phyloP scores from a whole-genome alignment of 208 protist species.

The Acanthamoeba castellanii region DNA sequence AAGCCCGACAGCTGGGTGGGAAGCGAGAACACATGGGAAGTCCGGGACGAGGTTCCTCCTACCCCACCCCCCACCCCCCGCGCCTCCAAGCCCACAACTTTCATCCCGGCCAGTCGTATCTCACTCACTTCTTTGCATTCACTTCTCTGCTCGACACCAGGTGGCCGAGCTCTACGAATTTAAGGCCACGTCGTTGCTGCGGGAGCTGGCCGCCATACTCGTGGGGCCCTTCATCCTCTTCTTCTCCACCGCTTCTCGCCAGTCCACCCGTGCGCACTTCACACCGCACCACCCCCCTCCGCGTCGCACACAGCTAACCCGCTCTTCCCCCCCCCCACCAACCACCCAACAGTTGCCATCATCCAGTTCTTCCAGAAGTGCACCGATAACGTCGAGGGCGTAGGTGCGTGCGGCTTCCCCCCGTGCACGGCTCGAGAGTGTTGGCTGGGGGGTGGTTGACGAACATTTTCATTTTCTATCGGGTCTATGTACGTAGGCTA shows the following conservation, averaged over 20 bases:
- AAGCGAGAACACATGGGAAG: constrained; percentile 39
- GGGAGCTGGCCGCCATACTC: constrained; percentile 9
- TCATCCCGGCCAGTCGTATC: background rate
- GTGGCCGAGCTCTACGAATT: constrained; percentile 37
- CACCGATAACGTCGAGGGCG: constrained; percentile 51
- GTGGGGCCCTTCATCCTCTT: constrained; percentile 46
- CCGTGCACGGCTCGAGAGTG: too few species aligned
- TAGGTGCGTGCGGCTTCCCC: background rate
- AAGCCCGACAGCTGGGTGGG: constrained; percentile 52
- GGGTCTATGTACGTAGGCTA: too few species aligned
- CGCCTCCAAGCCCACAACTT: background rate
- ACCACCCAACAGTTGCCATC: background rate
- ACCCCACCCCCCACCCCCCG: background rate
- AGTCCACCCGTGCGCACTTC: background rate
- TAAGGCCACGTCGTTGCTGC: background rate
- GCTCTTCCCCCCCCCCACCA: background rate
- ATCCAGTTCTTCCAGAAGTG: constrained; percentile 38
- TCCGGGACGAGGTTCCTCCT: background rate
- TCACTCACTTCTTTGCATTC: background rate
- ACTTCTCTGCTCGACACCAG: background rate
- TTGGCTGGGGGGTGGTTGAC: too few species aligned
- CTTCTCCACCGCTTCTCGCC: constrained; percentile 14
- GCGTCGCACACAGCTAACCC: background rate
- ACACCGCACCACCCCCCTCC: background rate
- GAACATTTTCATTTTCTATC: too few species aligned